Percentiles rank a stretch among this genome's conserved stretches.
Evolutionary conservation across 192 early-diverging fungal genomes (phyloP).

Genomic region (Entomortierella chlamydospora): DNA sequence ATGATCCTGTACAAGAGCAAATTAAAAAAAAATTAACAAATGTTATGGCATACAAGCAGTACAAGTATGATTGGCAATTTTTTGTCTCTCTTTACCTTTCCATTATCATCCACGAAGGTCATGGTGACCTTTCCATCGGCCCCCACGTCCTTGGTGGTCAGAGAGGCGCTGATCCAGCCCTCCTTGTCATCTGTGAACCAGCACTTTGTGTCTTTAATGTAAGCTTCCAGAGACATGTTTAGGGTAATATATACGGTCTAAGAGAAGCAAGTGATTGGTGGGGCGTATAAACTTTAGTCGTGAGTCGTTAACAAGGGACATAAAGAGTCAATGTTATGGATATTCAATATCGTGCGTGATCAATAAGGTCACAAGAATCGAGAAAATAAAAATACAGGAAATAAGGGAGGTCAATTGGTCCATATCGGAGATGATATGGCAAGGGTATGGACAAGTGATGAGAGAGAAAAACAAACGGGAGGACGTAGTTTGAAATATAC

Average conservation of each 20-base stretch:
- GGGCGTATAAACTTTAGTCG: conserved; percentile 10
- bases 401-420: neutral
- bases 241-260: conserved; percentile 10
- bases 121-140: conserved; percentile 71
- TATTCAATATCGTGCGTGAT: neutral
- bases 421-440: neutral
- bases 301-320: neutral
- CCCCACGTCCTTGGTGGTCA: conserved; percentile 64
- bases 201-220: conserved; percentile 79
- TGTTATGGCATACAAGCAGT: no score
- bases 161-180: conserved; percentile 85
- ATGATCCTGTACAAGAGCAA: conserved; percentile 64
- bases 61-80: no score
- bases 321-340: neutral
- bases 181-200: conserved; percentile 92
- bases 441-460: conserved; percentile 7
- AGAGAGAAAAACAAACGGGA: neutral
- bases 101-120: conserved; percentile 69
- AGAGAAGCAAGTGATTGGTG: neutral
- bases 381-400: neutral
- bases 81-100: no score
- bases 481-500: neutral
- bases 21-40: conserved; percentile 1
- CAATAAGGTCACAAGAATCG: neutral
- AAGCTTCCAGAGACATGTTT: conserved; percentile 68